Conservation (phyloP, 176 grass and related monocot species). For the Carex pumila region DNA sequence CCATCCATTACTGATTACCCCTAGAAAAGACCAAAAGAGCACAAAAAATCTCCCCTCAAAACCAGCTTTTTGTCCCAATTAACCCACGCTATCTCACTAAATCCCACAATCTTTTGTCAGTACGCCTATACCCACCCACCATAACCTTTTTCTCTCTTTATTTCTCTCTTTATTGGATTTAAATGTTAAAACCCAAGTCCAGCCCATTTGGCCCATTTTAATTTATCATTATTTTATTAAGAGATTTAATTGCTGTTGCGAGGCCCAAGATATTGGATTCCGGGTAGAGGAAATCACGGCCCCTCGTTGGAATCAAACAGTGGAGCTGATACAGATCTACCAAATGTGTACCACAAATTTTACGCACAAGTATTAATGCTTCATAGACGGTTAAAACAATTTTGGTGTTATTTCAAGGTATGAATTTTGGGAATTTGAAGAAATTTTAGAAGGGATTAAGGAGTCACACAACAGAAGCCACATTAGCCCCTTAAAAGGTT, state of each 20-base stretch:
- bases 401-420: neutral
- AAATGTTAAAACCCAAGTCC: neutral
- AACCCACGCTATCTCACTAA: conserved; percentile 7
- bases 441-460: neutral
- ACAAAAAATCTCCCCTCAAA: conserved; percentile 15
- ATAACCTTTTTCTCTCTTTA: too few species aligned
- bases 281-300: conserved; percentile 49
- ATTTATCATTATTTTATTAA: neutral
- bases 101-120: conserved; percentile 25
- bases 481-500: neutral
- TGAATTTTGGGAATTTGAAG: neutral
- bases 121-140: neutral
- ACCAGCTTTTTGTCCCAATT: conserved; percentile 28
- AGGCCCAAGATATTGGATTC: conserved; percentile 20
- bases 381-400: neutral
- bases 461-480: neutral
- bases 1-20: conserved; percentile 13
- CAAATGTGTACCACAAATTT: neutral
- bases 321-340: neutral
- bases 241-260: conserved; percentile 18
- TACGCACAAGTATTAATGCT: neutral
- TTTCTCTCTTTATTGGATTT: neutral
- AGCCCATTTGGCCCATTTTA: neutral
- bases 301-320: conserved; percentile 26
- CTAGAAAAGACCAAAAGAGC: conserved; percentile 20